Evolutionary conservation across 495 filamentous ascomycete species (phyloP).

Genomic region (Aspergillus bridgeri): DNA sequence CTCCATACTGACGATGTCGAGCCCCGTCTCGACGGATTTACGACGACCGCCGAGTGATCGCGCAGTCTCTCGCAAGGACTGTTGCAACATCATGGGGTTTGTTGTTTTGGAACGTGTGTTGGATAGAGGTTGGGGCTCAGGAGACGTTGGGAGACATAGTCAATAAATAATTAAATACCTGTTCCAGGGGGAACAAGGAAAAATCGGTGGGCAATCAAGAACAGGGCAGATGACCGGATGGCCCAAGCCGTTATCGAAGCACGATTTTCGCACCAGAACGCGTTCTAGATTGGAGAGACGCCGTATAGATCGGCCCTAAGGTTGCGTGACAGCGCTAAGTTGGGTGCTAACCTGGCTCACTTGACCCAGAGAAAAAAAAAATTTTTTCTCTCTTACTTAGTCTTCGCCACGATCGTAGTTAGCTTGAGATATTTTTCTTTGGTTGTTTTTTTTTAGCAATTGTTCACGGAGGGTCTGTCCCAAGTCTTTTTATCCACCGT

Average conservation of each 20-base stretch:
- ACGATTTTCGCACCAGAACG: background rate
- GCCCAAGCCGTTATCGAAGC: background rate
- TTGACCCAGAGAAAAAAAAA: background rate
- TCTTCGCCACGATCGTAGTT: background rate
- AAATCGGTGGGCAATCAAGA: too few relatives aligned
- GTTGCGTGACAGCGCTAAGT: background rate
- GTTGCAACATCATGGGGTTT: background rate
- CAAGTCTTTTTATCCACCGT: background rate
- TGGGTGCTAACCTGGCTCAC: background rate
- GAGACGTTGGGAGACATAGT: background rate
- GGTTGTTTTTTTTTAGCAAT: too few relatives aligned
- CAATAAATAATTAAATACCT: background rate
- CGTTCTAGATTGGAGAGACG: background rate
- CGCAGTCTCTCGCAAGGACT: background rate
- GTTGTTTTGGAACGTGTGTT: background rate
- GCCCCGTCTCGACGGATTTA: background rate
- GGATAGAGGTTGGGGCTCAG: background rate
- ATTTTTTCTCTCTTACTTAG: background rate
- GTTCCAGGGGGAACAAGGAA: background rate
- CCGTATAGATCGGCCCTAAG: background rate
- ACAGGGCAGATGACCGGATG: background rate
- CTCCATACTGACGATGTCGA: slow-evolving; percentile 9
- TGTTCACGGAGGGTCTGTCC: too few relatives aligned
- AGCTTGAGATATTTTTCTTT: background rate
- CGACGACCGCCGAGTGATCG: background rate